phyloP scores from a whole-genome alignment of 2,329 filamentous ascomycete genomes.

The Aspergillus fischeri region DNA sequence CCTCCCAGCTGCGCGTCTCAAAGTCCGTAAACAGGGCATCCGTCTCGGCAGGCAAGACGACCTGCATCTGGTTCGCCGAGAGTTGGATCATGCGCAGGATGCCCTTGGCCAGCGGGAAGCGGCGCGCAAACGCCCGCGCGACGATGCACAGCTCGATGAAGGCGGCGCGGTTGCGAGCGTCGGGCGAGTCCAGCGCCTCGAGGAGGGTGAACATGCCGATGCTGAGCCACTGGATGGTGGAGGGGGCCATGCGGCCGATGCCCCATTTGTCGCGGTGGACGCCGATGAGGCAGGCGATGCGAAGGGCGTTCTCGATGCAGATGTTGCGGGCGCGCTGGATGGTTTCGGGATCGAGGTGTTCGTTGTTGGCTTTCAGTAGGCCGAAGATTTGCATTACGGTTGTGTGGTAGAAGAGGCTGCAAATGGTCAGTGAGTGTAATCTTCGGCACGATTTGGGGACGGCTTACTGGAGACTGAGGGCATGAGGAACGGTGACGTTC shows the following conservation, averaged over 20 bases:
- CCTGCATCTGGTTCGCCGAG: constrained; percentile 18
- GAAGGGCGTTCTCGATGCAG: constrained; percentile 16
- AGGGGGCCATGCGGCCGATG: constrained; percentile 23
- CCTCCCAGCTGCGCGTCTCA: constrained; percentile 16
- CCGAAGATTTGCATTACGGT: constrained; percentile 26
- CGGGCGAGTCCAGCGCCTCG: constrained; percentile 18
- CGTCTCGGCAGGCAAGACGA: constrained; percentile 21
- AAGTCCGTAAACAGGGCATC: constrained; percentile 21
- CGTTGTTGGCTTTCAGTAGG: constrained; percentile 17
- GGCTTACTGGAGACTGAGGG: constrained; percentile 25
- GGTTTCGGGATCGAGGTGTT: constrained; percentile 1
- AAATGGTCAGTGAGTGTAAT: too few relatives aligned
- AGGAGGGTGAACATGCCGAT: constrained; percentile 25
- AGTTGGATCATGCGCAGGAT: constrained; percentile 26
- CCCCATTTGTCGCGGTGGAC: constrained; percentile 27
- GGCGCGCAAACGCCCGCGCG: constrained; percentile 20
- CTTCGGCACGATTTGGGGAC: not conserved
- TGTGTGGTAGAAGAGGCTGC: constrained; percentile 24
- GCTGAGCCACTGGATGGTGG: constrained; percentile 23
- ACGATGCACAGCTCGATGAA: constrained; percentile 26
- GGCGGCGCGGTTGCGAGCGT: constrained; percentile 21
- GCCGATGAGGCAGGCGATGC: constrained; percentile 20
- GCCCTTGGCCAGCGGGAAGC: constrained; percentile 23
- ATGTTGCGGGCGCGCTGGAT: constrained; percentile 11
- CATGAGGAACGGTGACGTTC: constrained; percentile 19